A percentile compares a stretch with the other conserved stretches of the same genome.
These are phyloP conservation scores for Leucocoprinus birnbaumii DNA, from an alignment of 768 basidiomycete genomes.

Conservation along the genomic window DNA sequence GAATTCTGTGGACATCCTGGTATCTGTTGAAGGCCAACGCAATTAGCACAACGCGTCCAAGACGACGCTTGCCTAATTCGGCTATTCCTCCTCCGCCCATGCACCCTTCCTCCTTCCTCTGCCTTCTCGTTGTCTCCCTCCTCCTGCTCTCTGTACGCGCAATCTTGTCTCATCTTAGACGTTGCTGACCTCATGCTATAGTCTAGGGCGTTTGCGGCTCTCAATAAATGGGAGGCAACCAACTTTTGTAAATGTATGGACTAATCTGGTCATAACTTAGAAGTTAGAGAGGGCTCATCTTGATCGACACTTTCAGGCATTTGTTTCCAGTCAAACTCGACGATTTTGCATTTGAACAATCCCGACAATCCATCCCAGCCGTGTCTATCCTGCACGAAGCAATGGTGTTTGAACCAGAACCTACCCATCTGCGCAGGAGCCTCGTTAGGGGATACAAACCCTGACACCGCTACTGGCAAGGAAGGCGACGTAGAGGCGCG, in stretches of 20 bases:
- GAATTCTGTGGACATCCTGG: constrained; percentile 77
- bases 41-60: constrained; percentile 11
- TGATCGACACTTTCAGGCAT: constrained; percentile 56
- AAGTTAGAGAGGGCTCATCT: not conserved
- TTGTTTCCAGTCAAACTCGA: constrained; percentile 85
- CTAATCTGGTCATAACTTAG: not conserved
- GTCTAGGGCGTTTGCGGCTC: constrained; percentile 23
- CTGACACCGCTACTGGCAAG: constrained; percentile 91
- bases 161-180: not conserved
- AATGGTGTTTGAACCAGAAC: constrained; percentile 94
- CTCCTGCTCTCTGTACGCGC: constrained; percentile 23
- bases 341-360: constrained; percentile 75
- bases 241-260: constrained; percentile 84
- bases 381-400: constrained; percentile 90
- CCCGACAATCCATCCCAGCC: constrained; percentile 88
- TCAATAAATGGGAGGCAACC: constrained; percentile 86
- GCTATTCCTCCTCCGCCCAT: constrained; percentile 2
- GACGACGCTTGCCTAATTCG: constrained; percentile 2
- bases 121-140: constrained; percentile 7
- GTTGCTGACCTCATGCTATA: constrained; percentile 7
- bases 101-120: not conserved
- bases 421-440: constrained; percentile 81
- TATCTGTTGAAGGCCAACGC: constrained; percentile 10
- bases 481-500: constrained; percentile 95
- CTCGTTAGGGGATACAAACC: constrained; percentile 81